Conservation (phyloP, 768 basidiomycete species). For the Pulveroboletus frians region DNA sequence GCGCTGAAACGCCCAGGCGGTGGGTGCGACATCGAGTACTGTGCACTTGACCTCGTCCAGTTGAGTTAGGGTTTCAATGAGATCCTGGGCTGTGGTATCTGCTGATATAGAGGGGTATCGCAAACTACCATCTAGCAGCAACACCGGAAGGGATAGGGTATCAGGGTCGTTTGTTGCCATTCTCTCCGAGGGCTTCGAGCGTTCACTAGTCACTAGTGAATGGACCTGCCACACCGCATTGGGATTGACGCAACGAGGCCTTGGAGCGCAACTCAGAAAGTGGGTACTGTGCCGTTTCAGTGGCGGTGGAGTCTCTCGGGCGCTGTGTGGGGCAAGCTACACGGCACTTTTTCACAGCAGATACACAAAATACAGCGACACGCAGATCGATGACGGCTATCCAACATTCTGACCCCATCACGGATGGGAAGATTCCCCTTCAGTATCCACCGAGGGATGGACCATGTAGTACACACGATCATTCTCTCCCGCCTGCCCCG, state of each 20-base stretch:
- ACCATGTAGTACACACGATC: conserved; percentile 84
- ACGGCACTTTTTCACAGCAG: not conserved
- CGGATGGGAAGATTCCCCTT: conserved; percentile 38
- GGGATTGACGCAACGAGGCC: conserved; percentile 1
- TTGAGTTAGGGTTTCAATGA: conserved; percentile 47
- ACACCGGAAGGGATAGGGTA: conserved; percentile 50
- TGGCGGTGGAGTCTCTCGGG: not conserved
- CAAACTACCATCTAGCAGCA: conserved; percentile 53
- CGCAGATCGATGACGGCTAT: conserved; percentile 4
- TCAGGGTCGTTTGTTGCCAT: conserved; percentile 30
- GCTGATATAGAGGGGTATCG: conserved; percentile 56
- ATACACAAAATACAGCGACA: conserved; percentile 10
- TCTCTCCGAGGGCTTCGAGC: not conserved
- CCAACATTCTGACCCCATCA: conserved; percentile 4
- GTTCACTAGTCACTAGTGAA: not conserved
- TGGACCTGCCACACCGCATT: not conserved
- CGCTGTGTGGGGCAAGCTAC: not conserved
- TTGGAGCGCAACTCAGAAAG: too few species aligned
- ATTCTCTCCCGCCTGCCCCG: conserved; percentile 48
- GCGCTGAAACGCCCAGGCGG: conserved; percentile 65
- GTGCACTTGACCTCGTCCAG: conserved; percentile 48
- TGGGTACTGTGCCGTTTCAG: too few species aligned
- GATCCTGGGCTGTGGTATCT: conserved; percentile 54
- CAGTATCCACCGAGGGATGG: conserved; percentile 80
- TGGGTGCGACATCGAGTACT: conserved; percentile 50